phyloP scores from a whole-genome alignment of 1,139 yeast genomes.

The Wickerhamomyces sp. region DNA sequence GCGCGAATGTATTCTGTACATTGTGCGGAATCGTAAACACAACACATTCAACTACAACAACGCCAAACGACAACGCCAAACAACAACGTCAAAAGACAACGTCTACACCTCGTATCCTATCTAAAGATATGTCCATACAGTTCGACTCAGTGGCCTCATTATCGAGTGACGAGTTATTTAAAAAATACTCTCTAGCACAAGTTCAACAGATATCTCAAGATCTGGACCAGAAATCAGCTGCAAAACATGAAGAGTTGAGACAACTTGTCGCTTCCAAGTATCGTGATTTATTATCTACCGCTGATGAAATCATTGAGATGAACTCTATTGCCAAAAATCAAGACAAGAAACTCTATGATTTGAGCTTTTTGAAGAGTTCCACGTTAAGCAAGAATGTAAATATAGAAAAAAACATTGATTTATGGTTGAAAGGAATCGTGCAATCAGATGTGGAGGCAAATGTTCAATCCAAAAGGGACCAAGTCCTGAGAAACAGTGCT shows the following conservation, averaged over 20 bases:
- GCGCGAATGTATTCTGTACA: too few relatives aligned
- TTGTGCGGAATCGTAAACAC: too few relatives aligned
- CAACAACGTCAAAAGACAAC: too few relatives aligned
- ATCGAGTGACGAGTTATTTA: conserved; percentile 5
- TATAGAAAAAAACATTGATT: conserved; percentile 8
- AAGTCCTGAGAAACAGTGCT: conserved; percentile 1
- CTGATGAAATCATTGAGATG: conserved; percentile 62
- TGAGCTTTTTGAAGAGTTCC: conserved; percentile 13
- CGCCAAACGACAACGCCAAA: too few relatives aligned
- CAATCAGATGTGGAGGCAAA: background rate
- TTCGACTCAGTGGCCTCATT: background rate
- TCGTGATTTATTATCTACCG: conserved; percentile 61
- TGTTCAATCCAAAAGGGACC: background rate
- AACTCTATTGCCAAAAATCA: conserved; percentile 31
- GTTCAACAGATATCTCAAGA: conserved; percentile 3
- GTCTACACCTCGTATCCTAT: too few relatives aligned
- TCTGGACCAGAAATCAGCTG: conserved; percentile 2
- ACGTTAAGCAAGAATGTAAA: conserved; percentile 6
- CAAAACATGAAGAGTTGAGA: conserved; percentile 41
- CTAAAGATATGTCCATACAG: background rate
- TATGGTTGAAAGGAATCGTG: background rate
- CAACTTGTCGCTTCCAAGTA: conserved; percentile 59
- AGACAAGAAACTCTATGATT: conserved; percentile 15
- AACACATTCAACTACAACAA: too few relatives aligned
- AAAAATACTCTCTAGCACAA: conserved; percentile 1